Conservation (phyloP, 2,329 filamentous ascomycete species). For the Pezizomycotina sp. region DNA sequence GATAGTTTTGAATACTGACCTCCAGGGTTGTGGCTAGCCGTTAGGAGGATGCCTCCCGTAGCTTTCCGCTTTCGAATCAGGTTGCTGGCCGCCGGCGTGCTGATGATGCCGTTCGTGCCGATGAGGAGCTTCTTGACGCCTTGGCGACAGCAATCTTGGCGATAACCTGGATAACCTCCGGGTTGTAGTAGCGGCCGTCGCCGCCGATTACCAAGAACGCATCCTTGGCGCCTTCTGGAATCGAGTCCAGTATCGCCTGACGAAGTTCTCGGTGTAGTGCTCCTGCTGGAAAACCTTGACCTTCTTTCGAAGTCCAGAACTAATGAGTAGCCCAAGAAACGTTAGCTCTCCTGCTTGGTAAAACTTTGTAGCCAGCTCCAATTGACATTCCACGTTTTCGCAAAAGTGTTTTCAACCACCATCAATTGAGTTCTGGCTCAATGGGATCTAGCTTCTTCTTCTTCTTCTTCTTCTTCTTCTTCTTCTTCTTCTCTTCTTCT, state of each 20-base stretch:
- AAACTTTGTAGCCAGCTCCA: constrained; percentile 3
- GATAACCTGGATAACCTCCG: constrained; percentile 89
- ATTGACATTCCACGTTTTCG: too few species aligned
- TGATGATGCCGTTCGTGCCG: constrained; percentile 90
- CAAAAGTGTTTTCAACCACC: too few species aligned
- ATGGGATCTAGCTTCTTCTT: not conserved
- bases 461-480: not conserved
- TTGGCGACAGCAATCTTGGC: constrained; percentile 89
- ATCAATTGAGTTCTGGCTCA: too few species aligned
- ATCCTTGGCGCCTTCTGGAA: constrained; percentile 79
- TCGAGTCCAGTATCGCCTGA: constrained; percentile 85
- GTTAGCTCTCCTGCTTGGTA: constrained; percentile 15
- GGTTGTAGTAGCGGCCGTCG: constrained; percentile 94
- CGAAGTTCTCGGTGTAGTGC: constrained; percentile 91
- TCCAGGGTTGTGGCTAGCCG: constrained; percentile 94
- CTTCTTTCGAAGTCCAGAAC: constrained; percentile 96
- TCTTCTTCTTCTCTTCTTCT: not conserved
- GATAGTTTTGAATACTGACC: constrained; percentile 41
- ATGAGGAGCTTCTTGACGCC: constrained; percentile 98
- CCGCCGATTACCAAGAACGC: constrained; percentile 91
- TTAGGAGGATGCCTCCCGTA: constrained; percentile 90
- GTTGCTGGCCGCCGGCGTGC: constrained; percentile 89
- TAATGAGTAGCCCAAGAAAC: constrained; percentile 29
- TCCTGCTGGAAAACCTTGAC: constrained; percentile 92
- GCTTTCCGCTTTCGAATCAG: constrained; percentile 88